Percentiles rank a stretch among this genome's conserved stretches.
These are phyloP conservation scores for Backusella westeae DNA, from an alignment of 192 early-diverging fungal species.

Conservation along the genomic window DNA sequence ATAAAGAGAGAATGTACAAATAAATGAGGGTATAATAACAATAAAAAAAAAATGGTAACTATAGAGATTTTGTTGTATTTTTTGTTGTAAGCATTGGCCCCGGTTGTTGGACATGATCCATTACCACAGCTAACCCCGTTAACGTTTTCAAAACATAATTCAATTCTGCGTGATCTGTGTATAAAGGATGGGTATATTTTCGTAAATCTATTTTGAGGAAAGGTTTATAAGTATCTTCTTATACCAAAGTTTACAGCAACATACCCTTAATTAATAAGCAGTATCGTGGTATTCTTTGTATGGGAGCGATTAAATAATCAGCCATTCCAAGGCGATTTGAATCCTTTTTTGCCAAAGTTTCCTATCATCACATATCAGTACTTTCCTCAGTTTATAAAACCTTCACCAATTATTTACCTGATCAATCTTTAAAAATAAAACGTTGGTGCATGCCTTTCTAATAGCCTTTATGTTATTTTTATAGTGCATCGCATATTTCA, in stretches of 20 bases:
- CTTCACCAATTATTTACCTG: conserved; percentile 12
- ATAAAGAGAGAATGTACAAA: conserved; percentile 1
- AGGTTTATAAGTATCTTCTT: background rate
- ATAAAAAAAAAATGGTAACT: background rate
- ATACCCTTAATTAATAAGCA: conserved; percentile 59
- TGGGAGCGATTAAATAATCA: conserved; percentile 73
- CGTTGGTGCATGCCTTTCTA: conserved; percentile 30
- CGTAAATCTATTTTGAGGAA: conserved; percentile 22
- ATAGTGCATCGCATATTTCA: conserved; percentile 34
- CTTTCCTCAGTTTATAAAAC: background rate
- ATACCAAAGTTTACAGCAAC: background rate
- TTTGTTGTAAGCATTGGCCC: background rate
- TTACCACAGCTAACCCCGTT: conserved; percentile 23
- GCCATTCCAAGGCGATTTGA: conserved; percentile 57
- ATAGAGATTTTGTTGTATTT: background rate
- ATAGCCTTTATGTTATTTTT: conserved; percentile 18
- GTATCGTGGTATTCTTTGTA: conserved; percentile 74
- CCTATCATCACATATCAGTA: conserved; percentile 10
- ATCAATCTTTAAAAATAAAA: conserved; percentile 24
- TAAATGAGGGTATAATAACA: background rate
- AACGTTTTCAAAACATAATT: conserved; percentile 32
- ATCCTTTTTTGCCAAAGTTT: conserved; percentile 41
- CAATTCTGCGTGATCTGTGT: conserved; percentile 23
- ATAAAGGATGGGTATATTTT: conserved; percentile 27
- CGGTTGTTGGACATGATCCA: conserved; percentile 27